Evolutionary conservation across 257 asterid genomes (phyloP).

Genomic region (Rauvolfia tetraphylla): DNA sequence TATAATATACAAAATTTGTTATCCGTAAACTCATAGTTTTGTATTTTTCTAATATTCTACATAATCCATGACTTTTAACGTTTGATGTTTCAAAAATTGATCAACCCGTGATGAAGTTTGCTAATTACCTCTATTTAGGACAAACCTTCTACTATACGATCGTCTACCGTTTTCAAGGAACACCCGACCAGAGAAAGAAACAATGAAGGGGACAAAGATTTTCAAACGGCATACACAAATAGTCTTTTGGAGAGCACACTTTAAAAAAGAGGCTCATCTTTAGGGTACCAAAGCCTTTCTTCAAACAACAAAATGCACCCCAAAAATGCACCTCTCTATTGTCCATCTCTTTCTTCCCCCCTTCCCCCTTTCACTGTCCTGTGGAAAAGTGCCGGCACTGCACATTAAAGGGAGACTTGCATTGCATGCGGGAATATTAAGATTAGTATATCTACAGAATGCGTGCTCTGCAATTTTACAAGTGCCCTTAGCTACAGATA

Average conservation of each 20-base stretch:
- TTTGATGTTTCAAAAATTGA: too few species aligned
- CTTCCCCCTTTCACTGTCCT: neutral
- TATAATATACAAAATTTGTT: too few species aligned
- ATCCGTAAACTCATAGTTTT: too few species aligned
- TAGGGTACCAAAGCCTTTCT: neutral
- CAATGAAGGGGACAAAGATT: neutral
- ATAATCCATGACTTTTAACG: too few species aligned
- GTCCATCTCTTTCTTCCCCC: neutral
- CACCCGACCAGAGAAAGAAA: neutral
- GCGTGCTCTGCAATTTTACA: constrained; percentile 6
- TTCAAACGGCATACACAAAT: neutral
- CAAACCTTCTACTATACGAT: too few species aligned
- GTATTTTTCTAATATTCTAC: too few species aligned
- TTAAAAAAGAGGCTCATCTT: constrained; percentile 2
- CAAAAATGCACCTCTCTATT: too few species aligned
- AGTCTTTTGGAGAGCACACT: neutral
- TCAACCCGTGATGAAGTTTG: too few species aligned
- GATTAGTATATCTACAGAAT: neutral
- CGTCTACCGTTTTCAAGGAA: neutral
- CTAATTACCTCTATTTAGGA: too few species aligned
- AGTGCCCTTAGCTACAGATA: neutral
- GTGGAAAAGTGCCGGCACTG: constrained; percentile 1
- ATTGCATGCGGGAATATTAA: constrained; percentile 3
- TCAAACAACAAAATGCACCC: neutral
- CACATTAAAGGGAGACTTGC: neutral